These are phyloP conservation scores for Colletotrichum truncatum DNA, from an alignment of 2,329 filamentous ascomycete genomes.

Conservation along the genomic window DNA sequence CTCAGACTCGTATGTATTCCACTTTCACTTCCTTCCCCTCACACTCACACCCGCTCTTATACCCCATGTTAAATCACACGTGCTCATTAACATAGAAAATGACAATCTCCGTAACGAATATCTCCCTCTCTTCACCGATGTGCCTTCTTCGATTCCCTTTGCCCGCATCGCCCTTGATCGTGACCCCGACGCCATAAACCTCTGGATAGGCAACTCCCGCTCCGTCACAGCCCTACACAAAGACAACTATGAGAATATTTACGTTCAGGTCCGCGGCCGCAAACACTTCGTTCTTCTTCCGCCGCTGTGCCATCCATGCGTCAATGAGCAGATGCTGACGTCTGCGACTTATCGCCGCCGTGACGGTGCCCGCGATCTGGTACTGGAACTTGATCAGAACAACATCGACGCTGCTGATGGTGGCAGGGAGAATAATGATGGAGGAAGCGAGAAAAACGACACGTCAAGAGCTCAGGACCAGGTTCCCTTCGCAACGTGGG, in stretches of 20 bases:
- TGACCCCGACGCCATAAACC: conserved; percentile 78
- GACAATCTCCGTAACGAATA: conserved; percentile 85
- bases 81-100: conserved; percentile 64
- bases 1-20: conserved; percentile 70
- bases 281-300: conserved; percentile 82
- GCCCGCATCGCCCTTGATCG: conserved; percentile 74
- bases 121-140: conserved; percentile 66
- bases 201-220: conserved; percentile 81
- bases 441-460: too few relatives aligned
- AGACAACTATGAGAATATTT: conserved; percentile 88
- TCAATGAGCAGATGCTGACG: conserved; percentile 68
- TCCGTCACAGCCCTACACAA: conserved; percentile 80
- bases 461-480: too few relatives aligned
- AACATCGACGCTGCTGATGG: conserved; percentile 42
- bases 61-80: not conserved
- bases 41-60: not conserved
- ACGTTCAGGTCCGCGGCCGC: conserved; percentile 76
- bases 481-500: conserved; percentile 79
- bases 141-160: conserved; percentile 73
- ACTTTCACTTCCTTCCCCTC: not conserved
- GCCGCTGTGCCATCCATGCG: conserved; percentile 74
- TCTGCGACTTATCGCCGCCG: conserved; percentile 67
- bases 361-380: conserved; percentile 28
- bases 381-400: conserved; percentile 39
- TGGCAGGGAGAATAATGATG: conserved; percentile 25